Percentiles rank a stretch among this genome's conserved stretches.
These are phyloP conservation scores for Lasiosphaeriaceae sp. DNA, from an alignment of 495 filamentous ascomycete species.

Conservation along the genomic window DNA sequence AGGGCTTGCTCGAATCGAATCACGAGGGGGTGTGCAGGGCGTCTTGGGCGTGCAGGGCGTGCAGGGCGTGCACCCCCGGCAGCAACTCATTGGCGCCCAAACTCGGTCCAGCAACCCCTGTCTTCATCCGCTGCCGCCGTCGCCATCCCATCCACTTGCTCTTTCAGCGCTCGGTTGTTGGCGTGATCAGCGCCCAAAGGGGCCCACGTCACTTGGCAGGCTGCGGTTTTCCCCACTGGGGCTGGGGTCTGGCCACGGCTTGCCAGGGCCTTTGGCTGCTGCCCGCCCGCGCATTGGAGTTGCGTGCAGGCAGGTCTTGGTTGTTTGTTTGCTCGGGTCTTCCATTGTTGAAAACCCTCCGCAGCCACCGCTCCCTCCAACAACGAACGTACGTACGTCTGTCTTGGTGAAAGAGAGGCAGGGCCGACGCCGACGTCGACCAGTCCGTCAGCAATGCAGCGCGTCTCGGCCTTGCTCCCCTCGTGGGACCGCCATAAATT, in stretches of 20 bases:
- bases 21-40: not conserved
- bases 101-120: not conserved
- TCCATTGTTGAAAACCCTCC: not conserved
- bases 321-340: not conserved
- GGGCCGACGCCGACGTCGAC: slow-evolving; percentile 10
- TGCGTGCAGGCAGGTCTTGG: not conserved
- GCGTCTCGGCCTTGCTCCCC: slow-evolving; percentile 48
- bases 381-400: not conserved
- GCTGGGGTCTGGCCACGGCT: slow-evolving; percentile 1
- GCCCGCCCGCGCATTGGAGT: no score
- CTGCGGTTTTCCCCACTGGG: slow-evolving; percentile 1
- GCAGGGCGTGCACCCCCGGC: not conserved
- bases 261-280: not conserved
- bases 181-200: slow-evolving; percentile 9
- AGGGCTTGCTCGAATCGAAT: not conserved
- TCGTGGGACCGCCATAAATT: slow-evolving; percentile 44
- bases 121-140: not conserved
- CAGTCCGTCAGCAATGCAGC: slow-evolving; percentile 39
- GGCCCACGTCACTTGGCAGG: slow-evolving; percentile 14
- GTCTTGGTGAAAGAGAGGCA: not conserved
- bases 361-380: not conserved
- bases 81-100: not conserved
- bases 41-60: not conserved
- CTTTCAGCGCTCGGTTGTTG: slow-evolving; percentile 18
- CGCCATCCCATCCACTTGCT: slow-evolving; percentile 8